Conservation (phyloP, 1,284 basidiomycete species). For the Mycena sp. region DNA sequence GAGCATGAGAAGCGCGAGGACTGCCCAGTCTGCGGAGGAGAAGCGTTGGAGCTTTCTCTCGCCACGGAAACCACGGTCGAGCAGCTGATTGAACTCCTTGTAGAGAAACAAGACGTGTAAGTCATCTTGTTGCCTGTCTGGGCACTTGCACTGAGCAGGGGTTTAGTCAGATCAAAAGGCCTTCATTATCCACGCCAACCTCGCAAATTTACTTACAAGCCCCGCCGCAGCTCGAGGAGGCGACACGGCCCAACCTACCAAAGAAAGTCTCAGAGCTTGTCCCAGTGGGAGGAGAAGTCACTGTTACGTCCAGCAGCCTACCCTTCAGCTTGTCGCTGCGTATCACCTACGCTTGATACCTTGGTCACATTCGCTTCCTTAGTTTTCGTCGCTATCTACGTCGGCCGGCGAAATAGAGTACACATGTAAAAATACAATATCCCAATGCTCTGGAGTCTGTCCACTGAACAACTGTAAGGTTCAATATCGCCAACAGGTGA, state of each 20-base stretch:
- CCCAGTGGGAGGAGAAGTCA: conserved; percentile 77
- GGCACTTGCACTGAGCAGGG: background rate
- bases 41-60: conserved; percentile 78
- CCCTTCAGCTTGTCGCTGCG: conserved; percentile 87
- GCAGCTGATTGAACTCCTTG: conserved; percentile 84
- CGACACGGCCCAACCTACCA: conserved; percentile 89
- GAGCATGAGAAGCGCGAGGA: conserved; percentile 93
- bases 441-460: too few relatives aligned
- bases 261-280: conserved; percentile 88
- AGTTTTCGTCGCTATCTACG: conserved; percentile 1
- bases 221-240: conserved; percentile 88
- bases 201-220: conserved; percentile 92
- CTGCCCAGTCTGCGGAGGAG: conserved; percentile 97
- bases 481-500: background rate
- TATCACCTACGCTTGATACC: conserved; percentile 61
- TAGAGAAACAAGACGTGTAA: conserved; percentile 89
- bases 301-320: conserved; percentile 87
- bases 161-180: conserved; percentile 90
- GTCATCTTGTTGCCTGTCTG: conserved; percentile 40
- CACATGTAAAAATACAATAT: conserved; percentile 18
- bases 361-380: conserved; percentile 7
- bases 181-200: conserved; percentile 77
- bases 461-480: background rate
- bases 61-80: conserved; percentile 82
- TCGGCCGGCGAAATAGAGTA: conserved; percentile 4